Conservation (phyloP, 345 rosid species). For the Lepidium didymum region DNA sequence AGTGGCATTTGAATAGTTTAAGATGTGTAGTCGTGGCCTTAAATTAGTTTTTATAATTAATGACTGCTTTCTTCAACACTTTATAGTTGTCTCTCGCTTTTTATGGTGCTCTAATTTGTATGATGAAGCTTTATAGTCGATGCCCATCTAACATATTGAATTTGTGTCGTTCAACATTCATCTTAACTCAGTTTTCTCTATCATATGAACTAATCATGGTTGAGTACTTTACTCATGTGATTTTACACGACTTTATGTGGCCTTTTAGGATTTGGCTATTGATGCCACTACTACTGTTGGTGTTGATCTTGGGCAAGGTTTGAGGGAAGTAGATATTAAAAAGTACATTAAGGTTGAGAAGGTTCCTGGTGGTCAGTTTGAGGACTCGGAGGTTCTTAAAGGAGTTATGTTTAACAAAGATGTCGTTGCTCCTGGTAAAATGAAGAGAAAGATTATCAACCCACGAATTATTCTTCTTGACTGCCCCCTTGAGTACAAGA, state of each 20-base stretch:
- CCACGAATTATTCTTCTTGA: constrained; percentile 91
- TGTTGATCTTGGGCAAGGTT: constrained; percentile 91
- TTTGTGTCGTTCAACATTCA: neutral
- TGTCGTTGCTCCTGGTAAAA: constrained; percentile 91
- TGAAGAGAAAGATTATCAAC: constrained; percentile 82
- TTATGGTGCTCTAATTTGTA: neutral
- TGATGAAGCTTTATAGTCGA: neutral
- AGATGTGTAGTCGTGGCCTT: neutral
- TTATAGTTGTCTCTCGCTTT: neutral
- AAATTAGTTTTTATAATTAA: neutral
- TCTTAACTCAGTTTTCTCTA: neutral
- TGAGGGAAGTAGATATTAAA: constrained; percentile 89
- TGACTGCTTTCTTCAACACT: neutral
- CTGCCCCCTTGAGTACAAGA: constrained; percentile 92
- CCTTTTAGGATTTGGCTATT: constrained; percentile 80
- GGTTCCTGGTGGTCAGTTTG: constrained; percentile 93
- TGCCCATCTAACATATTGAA: neutral
- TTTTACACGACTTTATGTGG: neutral
- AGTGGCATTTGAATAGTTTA: neutral
- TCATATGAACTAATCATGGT: neutral
- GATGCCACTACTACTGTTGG: constrained; percentile 80
- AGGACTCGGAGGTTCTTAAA: constrained; percentile 81
- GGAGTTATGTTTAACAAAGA: constrained; percentile 98
- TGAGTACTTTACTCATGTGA: neutral
- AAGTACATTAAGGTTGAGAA: constrained; percentile 92